phyloP scores from a whole-genome alignment of 176 grass and related monocot genomes.

The Lolium multiflorum region DNA sequence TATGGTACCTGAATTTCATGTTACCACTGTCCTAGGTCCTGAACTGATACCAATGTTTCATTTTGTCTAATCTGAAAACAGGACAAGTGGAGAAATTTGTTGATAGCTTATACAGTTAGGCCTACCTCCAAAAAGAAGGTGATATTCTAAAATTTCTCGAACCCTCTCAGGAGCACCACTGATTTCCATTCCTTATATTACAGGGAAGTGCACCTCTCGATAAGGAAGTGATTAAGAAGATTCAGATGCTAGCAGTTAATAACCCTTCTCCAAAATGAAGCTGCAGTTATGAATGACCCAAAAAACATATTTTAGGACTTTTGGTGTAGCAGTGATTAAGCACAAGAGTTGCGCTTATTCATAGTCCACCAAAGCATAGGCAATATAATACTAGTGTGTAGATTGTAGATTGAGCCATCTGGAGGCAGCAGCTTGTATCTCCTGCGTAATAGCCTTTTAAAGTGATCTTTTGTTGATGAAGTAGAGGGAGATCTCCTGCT shows the following conservation, averaged over 20 bases:
- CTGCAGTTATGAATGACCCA: background rate
- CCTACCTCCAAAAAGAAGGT: background rate
- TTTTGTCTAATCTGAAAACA: background rate
- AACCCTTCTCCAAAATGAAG: background rate
- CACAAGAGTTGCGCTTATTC: background rate
- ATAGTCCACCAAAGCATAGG: background rate
- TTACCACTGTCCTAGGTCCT: background rate
- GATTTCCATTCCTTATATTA: background rate
- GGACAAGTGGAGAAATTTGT: conserved; percentile 9
- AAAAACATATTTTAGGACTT: background rate
- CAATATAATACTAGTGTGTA: background rate
- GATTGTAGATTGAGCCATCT: background rate
- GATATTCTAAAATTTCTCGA: background rate
- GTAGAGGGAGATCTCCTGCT: background rate
- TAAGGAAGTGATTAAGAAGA: background rate
- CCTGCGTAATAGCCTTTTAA: background rate
- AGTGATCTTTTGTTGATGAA: background rate
- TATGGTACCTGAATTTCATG: background rate
- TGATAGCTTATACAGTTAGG: background rate
- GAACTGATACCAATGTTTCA: background rate
- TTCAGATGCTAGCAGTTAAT: background rate
- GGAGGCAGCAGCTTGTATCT: background rate
- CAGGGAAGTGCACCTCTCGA: background rate
- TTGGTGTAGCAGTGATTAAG: background rate
- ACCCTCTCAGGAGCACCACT: background rate